Percentiles rank a stretch among this genome's conserved stretches.
These are phyloP conservation scores for Quercus tomentella DNA, from an alignment of 331 rosid genomes.

Conservation along the genomic window DNA sequence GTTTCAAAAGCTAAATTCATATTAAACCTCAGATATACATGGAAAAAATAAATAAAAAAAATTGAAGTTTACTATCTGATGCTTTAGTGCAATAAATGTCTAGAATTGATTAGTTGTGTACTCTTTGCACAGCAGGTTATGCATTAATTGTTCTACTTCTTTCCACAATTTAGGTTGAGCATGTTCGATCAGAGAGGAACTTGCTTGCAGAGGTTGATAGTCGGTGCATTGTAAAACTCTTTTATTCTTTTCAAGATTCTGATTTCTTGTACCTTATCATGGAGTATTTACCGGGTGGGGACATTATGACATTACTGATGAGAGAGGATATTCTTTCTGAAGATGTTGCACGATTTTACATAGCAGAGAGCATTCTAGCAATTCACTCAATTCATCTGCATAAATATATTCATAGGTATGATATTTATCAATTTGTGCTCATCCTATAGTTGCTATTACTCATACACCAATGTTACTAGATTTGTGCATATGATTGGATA, in stretches of 20 bases:
- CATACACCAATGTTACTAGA: background rate
- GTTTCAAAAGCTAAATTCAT: background rate
- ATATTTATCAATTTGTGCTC: slow-evolving; percentile 5
- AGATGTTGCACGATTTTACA: slow-evolving; percentile 93
- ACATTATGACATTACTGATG: slow-evolving; percentile 96
- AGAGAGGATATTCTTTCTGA: slow-evolving; percentile 96
- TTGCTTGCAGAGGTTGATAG: slow-evolving; percentile 99
- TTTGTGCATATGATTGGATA: background rate
- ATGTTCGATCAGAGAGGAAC: slow-evolving; percentile 98
- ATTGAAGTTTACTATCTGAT: background rate
- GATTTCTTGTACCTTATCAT: slow-evolving; percentile 94
- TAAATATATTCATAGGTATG: slow-evolving; percentile 92
- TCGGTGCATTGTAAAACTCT: slow-evolving; percentile 91
- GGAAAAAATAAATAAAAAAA: background rate
- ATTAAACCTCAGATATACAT: background rate
- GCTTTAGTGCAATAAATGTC: background rate
- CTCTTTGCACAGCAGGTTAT: background rate
- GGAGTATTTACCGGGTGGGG: slow-evolving; percentile 99
- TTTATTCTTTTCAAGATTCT: slow-evolving; percentile 95
- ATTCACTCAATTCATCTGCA: slow-evolving; percentile 95
- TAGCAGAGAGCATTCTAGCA: slow-evolving; percentile 94
- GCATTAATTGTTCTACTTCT: slow-evolving; percentile 20
- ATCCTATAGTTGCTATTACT: slow-evolving; percentile 12
- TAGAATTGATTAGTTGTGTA: background rate
- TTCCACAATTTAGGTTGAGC: slow-evolving; percentile 73